Conservation (phyloP, 2,329 filamentous ascomycete genomes). For the Aspergillus udagawae region DNA sequence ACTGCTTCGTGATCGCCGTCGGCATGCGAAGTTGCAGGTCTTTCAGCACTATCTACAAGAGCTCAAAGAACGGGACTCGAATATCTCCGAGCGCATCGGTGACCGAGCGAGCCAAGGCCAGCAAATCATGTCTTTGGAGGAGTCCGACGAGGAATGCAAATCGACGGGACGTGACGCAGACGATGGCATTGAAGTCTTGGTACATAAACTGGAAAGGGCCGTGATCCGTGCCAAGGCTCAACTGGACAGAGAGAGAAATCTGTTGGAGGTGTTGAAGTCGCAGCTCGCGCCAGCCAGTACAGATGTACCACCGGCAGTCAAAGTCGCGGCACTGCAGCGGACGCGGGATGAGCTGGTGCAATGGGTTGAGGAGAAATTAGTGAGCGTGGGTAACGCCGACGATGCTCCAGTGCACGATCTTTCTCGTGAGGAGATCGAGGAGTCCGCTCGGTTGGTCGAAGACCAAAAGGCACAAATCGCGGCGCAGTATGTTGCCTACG, state of each 20-base stretch:
- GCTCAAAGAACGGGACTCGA: conserved; percentile 28
- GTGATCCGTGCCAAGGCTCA: conserved; percentile 35
- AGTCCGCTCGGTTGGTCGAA: conserved; percentile 26
- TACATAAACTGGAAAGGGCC: conserved; percentile 37
- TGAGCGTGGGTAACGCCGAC: conserved; percentile 30
- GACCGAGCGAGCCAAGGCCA: conserved; percentile 10
- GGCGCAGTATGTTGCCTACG: conserved; percentile 34
- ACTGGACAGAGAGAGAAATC: conserved; percentile 32
- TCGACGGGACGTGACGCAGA: conserved; percentile 7
- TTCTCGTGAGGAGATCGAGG: conserved; percentile 26
- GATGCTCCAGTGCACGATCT: conserved; percentile 25
- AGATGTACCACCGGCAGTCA: conserved; percentile 14
- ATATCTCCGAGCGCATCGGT: conserved; percentile 19
- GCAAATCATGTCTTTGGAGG: conserved; percentile 14
- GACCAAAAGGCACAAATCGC: conserved; percentile 30
- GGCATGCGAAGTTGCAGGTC: conserved; percentile 44
- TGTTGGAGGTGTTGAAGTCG: conserved; percentile 31
- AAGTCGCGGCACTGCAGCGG: conserved; percentile 37
- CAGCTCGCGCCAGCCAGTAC: conserved; percentile 13
- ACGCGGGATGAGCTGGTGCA: conserved; percentile 48
- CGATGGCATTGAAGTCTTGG: conserved; percentile 28
- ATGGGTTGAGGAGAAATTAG: conserved; percentile 50
- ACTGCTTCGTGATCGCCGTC: conserved; percentile 44
- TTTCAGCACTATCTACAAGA: conserved; percentile 45
- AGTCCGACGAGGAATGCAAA: conserved; percentile 11